Base-by-base conservation (phyloP, 805 yeast species). In the Metschnikowia gelsemii region DNA sequence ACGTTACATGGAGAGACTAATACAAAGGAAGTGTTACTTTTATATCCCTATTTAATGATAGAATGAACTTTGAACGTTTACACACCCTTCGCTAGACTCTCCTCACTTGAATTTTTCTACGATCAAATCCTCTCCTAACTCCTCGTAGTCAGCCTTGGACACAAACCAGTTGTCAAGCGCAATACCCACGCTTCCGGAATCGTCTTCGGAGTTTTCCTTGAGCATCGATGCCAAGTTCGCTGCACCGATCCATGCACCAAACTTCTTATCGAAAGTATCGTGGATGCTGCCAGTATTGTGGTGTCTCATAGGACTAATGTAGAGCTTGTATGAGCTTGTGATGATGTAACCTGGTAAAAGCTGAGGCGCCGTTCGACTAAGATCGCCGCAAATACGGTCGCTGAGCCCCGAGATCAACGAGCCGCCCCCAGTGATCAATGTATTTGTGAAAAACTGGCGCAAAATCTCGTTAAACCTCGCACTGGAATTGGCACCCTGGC, bases 211-310 rank as follows among this genome's bases (percentile, higher is more conserved):
- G 14, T 31, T 38, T 27, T 72, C 80, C 43, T 79, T 81, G 35
- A 82, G 77, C 70, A 79, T 72, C 32, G 76, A 73, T 11, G 84
- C 80, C 50, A 83, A 70, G 47, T 80, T 80, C 42, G 82, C 76
- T 0, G 88, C 87, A n/a, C 89, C 89, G 22, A 81, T 63, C 89
- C 89, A 82, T 18, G 76, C 69, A 36, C 82, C 78, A 49, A 70
- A 76, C 47, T 72, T 77, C 47, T 82, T 72, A 46, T 83, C 88
- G 54, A 72, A 67, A 13, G 56, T 50, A 22, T 66, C 70, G 45
- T 58, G 57, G 25, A 59, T 46, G 34, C 62, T 68, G 25, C 62
- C 61, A 16, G 55, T 42, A 19, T 49, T 56, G 36, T 56, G 52
- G 40, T 57, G 59, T 20, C 58, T 56, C 40, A 58, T 50, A 12